A percentile compares a stretch with the other conserved stretches of the same genome.
Conservation (phyloP, 2,329 filamentous ascomycete genomes). For the Fusarium humuli region DNA sequence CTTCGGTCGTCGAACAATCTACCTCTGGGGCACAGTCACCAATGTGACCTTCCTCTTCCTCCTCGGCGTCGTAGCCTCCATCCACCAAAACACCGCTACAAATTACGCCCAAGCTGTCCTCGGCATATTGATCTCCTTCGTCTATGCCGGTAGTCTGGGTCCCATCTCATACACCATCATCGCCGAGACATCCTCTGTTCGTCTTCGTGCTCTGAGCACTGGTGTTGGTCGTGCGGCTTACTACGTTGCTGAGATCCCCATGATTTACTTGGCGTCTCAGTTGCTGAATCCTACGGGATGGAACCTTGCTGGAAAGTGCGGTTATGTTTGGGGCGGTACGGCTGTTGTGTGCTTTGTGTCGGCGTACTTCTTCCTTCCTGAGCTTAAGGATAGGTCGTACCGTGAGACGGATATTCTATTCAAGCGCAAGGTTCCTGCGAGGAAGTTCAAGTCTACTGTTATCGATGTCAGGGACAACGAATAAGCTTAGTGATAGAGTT, state of each 20-base stretch:
- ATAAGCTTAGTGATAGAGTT: conserved; percentile 53
- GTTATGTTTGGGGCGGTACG: conserved; percentile 70
- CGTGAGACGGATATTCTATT: conserved; percentile 72
- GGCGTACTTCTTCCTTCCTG: conserved; percentile 62
- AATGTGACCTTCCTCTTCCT: conserved; percentile 66
- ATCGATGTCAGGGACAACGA: conserved; percentile 71
- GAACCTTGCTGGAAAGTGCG: conserved; percentile 65
- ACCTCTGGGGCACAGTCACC: conserved; percentile 68
- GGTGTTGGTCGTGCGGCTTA: conserved; percentile 72
- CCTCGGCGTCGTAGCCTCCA: conserved; percentile 69
- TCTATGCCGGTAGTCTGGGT: conserved; percentile 71
- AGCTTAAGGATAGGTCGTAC: conserved; percentile 68
- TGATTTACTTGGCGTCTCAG: conserved; percentile 70
- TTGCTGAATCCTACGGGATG: conserved; percentile 67
- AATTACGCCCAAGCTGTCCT: conserved; percentile 69
- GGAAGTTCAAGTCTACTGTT: conserved; percentile 65
- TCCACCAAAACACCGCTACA: conserved; percentile 53
- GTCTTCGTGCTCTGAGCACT: conserved; percentile 72
- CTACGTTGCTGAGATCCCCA: conserved; percentile 74
- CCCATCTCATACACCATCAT: conserved; percentile 76
- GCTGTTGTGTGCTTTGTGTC: conserved; percentile 65
- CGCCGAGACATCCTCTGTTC: conserved; percentile 73
- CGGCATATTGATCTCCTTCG: conserved; percentile 72
- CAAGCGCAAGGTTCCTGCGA: conserved; percentile 63
- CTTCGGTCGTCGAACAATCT: conserved; percentile 72